These are phyloP conservation scores for Russula vinacea DNA, from an alignment of 768 basidiomycete genomes.

Conservation along the genomic window DNA sequence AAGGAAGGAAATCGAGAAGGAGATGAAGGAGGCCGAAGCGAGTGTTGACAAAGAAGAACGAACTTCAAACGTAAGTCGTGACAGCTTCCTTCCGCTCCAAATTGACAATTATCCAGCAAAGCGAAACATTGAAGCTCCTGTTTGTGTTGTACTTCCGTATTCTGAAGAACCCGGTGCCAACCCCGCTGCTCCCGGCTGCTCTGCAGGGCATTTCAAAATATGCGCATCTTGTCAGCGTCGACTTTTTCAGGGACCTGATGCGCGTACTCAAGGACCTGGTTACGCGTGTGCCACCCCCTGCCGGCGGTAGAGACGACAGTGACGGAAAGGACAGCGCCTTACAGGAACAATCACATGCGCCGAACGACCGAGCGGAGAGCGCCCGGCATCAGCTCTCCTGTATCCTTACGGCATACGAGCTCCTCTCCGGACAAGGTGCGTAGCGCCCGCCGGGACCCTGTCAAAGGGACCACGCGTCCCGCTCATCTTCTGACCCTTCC, in stretches of 20 bases:
- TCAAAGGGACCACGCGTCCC: constrained; percentile 18
- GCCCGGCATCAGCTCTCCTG: constrained; percentile 69
- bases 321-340: constrained; percentile 29
- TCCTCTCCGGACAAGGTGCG: constrained; percentile 91
- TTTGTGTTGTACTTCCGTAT: constrained; percentile 97
- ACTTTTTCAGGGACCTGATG: constrained; percentile 97
- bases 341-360: constrained; percentile 26
- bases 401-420: constrained; percentile 95
- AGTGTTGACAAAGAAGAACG: constrained; percentile 92
- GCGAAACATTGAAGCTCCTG: constrained; percentile 94
- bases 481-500: constrained; percentile 2
- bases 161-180: constrained; percentile 78
- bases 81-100: constrained; percentile 13
- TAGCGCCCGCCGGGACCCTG: constrained; percentile 20
- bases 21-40: constrained; percentile 91
- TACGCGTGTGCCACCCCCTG: constrained; percentile 45
- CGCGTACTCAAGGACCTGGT: constrained; percentile 79
- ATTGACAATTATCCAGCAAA: constrained; percentile 59
- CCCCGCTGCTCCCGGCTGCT: constrained; percentile 79
- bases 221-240: constrained; percentile 94
- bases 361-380: constrained; percentile 35
- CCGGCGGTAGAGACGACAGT: constrained; percentile 31
- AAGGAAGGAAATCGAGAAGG: constrained; percentile 83
- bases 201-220: constrained; percentile 90
- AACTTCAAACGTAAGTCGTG: constrained; percentile 62